A percentile compares a stretch with the other conserved stretches of the same genome.
Evolutionary conservation across 116 monocot species (phyloP).

Genomic region (Zostera marina): DNA sequence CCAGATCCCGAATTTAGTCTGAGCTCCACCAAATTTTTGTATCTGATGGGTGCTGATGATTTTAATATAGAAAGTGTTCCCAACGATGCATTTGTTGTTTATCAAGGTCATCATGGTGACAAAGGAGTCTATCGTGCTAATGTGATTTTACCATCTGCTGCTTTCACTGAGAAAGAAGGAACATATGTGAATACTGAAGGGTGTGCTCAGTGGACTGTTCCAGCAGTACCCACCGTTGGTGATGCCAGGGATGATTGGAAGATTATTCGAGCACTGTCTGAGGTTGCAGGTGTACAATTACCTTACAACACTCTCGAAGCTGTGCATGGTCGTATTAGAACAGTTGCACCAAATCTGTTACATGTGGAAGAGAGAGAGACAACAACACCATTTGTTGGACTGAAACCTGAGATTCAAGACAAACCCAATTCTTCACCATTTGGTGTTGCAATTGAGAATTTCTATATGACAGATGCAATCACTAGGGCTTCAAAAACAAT

Average conservation of each 20-base stretch:
- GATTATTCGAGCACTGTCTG: constrained; percentile 80
- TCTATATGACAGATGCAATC: constrained; percentile 94
- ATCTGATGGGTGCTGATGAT: constrained; percentile 95
- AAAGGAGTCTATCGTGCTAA: constrained; percentile 86
- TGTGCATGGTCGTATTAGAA: constrained; percentile 43
- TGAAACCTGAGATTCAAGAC: constrained; percentile 40
- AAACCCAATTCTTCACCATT: constrained; percentile 40
- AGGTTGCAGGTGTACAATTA: constrained; percentile 63
- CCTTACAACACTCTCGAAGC: constrained; percentile 58
- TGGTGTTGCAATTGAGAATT: constrained; percentile 45
- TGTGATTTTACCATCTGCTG: constrained; percentile 67
- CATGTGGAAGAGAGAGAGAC: constrained; percentile 73
- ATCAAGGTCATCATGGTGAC: constrained; percentile 98
- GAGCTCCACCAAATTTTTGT: constrained; percentile 59
- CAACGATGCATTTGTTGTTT: constrained; percentile 84
- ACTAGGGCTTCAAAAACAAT: constrained; percentile 94
- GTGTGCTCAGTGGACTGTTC: constrained; percentile 78
- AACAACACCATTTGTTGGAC: constrained; percentile 23
- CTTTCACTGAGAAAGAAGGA: constrained; percentile 98
- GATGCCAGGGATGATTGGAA: constrained; percentile 99
- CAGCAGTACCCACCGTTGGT: constrained; percentile 91
- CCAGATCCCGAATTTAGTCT: constrained; percentile 36
- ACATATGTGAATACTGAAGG: constrained; percentile 95
- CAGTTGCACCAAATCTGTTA: constrained; percentile 77
- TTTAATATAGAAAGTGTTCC: constrained; percentile 43